phyloP scores from a whole-genome alignment of 306 rosid species.

The Vigna trinervia region DNA sequence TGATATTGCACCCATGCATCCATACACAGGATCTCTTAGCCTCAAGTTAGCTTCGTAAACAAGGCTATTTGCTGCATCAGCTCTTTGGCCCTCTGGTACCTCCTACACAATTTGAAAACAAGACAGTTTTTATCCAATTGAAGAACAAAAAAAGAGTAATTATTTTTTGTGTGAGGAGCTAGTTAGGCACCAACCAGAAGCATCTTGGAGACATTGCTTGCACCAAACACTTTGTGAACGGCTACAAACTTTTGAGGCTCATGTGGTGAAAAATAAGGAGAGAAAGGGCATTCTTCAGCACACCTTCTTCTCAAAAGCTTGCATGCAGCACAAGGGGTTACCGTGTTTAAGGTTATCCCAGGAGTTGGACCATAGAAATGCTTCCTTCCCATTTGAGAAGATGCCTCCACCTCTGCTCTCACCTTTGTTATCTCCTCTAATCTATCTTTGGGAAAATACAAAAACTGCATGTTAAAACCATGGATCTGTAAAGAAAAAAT shows the following conservation, averaged over 20 bases:
- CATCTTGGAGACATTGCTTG: constrained; percentile 96
- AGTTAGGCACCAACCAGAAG: constrained; percentile 60
- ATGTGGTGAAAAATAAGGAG: constrained; percentile 91
- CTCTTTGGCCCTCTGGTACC: constrained; percentile 78
- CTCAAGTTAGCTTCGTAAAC: constrained; percentile 90
- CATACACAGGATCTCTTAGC: constrained; percentile 88
- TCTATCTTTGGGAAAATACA: constrained; percentile 56
- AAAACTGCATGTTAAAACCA: constrained; percentile 12
- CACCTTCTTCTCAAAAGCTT: constrained; percentile 94
- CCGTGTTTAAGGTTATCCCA: constrained; percentile 71
- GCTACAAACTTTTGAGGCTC: constrained; percentile 92
- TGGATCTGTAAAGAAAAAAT: constrained; percentile 18
- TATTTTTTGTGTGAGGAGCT: neutral
- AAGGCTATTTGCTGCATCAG: constrained; percentile 85
- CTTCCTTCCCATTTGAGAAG: constrained; percentile 65
- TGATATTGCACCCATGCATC: constrained; percentile 92
- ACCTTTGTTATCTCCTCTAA: constrained; percentile 64
- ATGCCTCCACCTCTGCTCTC: constrained; percentile 51
- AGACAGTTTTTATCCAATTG: neutral
- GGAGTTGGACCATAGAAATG: constrained; percentile 55
- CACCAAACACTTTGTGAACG: constrained; percentile 93
- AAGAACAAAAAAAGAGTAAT: neutral
- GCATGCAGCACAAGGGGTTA: constrained; percentile 97
- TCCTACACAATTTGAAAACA: constrained; percentile 53
- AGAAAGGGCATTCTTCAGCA: constrained; percentile 92